Evolutionary conservation across 2,329 filamentous ascomycete genomes (phyloP).

Genomic region (Diplocarpon rosae): DNA sequence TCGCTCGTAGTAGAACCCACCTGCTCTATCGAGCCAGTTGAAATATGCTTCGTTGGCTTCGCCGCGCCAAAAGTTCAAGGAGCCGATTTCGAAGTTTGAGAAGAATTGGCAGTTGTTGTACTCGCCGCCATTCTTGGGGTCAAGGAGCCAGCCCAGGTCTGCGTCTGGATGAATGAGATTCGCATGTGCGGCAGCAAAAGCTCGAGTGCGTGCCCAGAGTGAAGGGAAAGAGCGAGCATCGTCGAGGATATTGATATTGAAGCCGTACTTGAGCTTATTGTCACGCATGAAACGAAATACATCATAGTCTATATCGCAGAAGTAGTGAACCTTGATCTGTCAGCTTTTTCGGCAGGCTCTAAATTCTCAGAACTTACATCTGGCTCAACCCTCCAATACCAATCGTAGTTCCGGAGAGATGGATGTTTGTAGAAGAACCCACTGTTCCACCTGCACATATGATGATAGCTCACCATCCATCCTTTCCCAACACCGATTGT

Average conservation of each 20-base stretch:
- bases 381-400: slow-evolving; percentile 51
- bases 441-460: slow-evolving; percentile 96
- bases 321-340: slow-evolving; percentile 38
- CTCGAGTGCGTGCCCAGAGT: slow-evolving; percentile 85
- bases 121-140: slow-evolving; percentile 65
- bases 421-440: slow-evolving; percentile 73
- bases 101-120: slow-evolving; percentile 99
- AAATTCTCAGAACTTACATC: slow-evolving; percentile 34
- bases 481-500: slow-evolving; percentile 94
- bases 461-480: slow-evolving; percentile 88
- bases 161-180: slow-evolving; percentile 75
- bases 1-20: slow-evolving; percentile 95
- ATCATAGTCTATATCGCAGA: slow-evolving; percentile 63
- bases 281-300: slow-evolving; percentile 80
- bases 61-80: slow-evolving; percentile 80
- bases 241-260: slow-evolving; percentile 82
- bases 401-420: slow-evolving; percentile 49
- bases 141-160: slow-evolving; percentile 77
- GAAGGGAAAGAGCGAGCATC: slow-evolving; percentile 88
- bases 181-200: slow-evolving; percentile 78
- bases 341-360: slow-evolving; percentile 8
- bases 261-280: slow-evolving; percentile 69
- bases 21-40: slow-evolving; percentile 71
- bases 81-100: slow-evolving; percentile 97
- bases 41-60: slow-evolving; percentile 84